Conservation (phyloP, 1,139 yeast genomes). For the Nakaseomyces kungkrabaensis region DNA sequence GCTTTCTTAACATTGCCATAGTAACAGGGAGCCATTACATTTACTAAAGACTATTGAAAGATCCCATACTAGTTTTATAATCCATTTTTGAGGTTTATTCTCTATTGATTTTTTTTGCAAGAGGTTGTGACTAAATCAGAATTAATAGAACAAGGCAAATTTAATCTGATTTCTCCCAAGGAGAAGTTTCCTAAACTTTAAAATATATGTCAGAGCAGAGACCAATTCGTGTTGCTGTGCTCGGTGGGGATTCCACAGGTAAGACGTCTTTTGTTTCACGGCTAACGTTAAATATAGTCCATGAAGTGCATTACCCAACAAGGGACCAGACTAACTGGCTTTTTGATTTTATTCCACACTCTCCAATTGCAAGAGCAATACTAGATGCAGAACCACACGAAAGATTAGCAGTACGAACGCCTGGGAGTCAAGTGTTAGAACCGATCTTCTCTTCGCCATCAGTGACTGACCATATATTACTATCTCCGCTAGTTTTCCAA, state of each 20-base stretch:
- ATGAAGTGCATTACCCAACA: conserved; percentile 51
- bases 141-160: neutral
- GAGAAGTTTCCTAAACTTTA: too few species aligned
- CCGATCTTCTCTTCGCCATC: conserved; percentile 27
- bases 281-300: conserved; percentile 39
- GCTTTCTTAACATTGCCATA: too few species aligned
- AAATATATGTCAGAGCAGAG: conserved; percentile 14
- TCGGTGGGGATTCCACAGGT: conserved; percentile 32
- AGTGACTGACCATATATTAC: conserved; percentile 21
- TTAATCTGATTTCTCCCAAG: neutral
- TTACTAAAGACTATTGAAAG: too few species aligned
- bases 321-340: conserved; percentile 44
- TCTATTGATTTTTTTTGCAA: too few species aligned
- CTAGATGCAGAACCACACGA: conserved; percentile 39
- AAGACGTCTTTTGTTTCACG: conserved; percentile 39
- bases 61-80: too few species aligned
- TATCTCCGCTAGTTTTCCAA: conserved; percentile 32
- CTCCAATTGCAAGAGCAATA: conserved; percentile 34
- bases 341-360: conserved; percentile 41
- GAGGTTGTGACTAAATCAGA: neutral
- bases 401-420: conserved; percentile 26
- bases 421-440: conserved; percentile 24
- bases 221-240: conserved; percentile 28
- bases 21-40: too few species aligned
- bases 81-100: too few species aligned